phyloP scores from a whole-genome alignment of 1,139 yeast genomes.

The Suhomyces bribrorum region DNA sequence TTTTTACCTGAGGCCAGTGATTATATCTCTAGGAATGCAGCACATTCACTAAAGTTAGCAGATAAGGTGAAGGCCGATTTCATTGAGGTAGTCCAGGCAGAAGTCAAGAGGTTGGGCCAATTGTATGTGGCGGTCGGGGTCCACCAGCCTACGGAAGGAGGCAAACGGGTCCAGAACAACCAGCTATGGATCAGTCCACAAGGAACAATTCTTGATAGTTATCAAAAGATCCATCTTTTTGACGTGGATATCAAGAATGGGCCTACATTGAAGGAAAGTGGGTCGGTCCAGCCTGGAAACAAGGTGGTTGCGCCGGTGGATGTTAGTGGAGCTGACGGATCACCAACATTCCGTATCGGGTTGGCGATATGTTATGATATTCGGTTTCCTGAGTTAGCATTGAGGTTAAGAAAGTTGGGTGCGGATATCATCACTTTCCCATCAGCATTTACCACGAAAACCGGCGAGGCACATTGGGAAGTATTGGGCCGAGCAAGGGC shows the following conservation, averaged over 20 bases:
- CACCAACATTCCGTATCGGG: slow-evolving; percentile 58
- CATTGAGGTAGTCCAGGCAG: slow-evolving; percentile 47
- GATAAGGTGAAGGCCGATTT: slow-evolving; percentile 54
- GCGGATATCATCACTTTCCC: slow-evolving; percentile 83
- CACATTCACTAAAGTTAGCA: slow-evolving; percentile 64
- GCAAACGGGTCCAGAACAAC: slow-evolving; percentile 61
- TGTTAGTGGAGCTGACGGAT: slow-evolving; percentile 36
- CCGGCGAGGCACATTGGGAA: slow-evolving; percentile 93
- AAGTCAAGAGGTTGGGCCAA: slow-evolving; percentile 40
- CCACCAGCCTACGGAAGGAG: slow-evolving; percentile 64
- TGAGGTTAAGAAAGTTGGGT: slow-evolving; percentile 64
- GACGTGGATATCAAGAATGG: slow-evolving; percentile 83
- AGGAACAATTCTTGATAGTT: slow-evolving; percentile 67
- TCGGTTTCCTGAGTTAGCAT: slow-evolving; percentile 81
- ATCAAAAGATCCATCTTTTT: slow-evolving; percentile 85
- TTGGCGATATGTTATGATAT: slow-evolving; percentile 84
- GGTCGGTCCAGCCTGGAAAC: slow-evolving; percentile 79
- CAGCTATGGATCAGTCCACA: slow-evolving; percentile 65
- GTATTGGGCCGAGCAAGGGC: slow-evolving; percentile 79
- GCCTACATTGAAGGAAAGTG: slow-evolving; percentile 71
- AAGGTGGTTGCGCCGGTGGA: slow-evolving; percentile 54
- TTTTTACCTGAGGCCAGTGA: slow-evolving; percentile 95
- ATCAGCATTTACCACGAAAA: slow-evolving; percentile 87
- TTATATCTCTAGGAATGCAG: slow-evolving; percentile 71
- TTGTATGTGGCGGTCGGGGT: slow-evolving; percentile 61